phyloP scores from a whole-genome alignment of 176 grass and related monocot genomes.

The Oryza longistaminata region DNA sequence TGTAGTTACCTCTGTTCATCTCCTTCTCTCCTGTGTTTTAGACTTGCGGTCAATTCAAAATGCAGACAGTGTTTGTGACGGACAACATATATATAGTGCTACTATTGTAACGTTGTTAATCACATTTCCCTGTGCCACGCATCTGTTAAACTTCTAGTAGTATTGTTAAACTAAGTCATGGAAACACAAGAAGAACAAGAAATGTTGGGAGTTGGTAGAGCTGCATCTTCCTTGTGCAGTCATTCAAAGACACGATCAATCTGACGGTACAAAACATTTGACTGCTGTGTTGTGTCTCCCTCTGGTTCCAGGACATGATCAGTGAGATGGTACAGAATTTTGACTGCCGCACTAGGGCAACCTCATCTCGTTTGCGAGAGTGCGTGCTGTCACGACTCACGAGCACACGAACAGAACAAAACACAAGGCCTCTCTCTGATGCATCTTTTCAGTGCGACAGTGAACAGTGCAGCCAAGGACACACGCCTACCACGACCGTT shows the following conservation, averaged over 20 bases:
- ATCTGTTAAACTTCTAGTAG: too few species aligned
- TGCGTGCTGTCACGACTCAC: neutral
- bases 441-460: neutral
- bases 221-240: neutral
- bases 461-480: neutral
- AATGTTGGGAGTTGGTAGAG: neutral
- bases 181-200: neutral
- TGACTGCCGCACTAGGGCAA: neutral
- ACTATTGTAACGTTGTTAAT: too few species aligned
- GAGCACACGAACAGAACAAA: neutral
- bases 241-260: conserved; percentile 23
- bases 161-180: too few species aligned
- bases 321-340: neutral
- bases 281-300: neutral
- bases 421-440: neutral
- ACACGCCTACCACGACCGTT: neutral
- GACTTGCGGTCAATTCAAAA: neutral
- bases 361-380: neutral
- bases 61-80: neutral
- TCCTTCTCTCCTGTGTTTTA: neutral
- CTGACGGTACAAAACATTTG: conserved; percentile 8
- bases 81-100: neutral
- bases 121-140: too few species aligned
- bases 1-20: neutral
- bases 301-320: neutral